A percentile compares a stretch with the other conserved stretches of the same genome.
These are phyloP conservation scores for Dictyostelium brefeldianum DNA, from an alignment of 78 protist species.

Conservation along the genomic window DNA sequence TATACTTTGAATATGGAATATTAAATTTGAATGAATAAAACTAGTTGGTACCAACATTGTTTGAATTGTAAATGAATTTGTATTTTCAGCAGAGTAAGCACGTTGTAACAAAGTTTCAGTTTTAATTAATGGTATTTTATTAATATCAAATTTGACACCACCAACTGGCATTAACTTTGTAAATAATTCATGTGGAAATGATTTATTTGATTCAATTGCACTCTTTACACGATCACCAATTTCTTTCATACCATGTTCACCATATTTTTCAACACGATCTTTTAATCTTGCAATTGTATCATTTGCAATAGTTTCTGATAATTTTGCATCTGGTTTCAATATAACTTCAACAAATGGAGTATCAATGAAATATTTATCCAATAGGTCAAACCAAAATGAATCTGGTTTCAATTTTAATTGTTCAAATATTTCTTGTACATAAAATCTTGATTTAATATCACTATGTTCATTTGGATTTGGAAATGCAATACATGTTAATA, in stretches of 20 bases:
- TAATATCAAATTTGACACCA: neutral
- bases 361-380: constrained; percentile 34
- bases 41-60: neutral
- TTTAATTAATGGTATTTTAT: constrained; percentile 26
- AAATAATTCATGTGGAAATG: constrained; percentile 30
- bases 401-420: neutral
- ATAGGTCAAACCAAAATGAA: constrained; percentile 53
- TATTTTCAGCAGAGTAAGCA: constrained; percentile 11
- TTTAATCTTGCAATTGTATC: neutral
- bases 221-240: neutral
- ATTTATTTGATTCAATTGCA: constrained; percentile 29
- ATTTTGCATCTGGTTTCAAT: constrained; percentile 12
- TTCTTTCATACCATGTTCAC: constrained; percentile 22
- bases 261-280: neutral
- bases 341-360: constrained; percentile 49
- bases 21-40: neutral
- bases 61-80: constrained; percentile 41
- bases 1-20: constrained; percentile 27
- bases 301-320: neutral
- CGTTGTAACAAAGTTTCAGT: neutral
- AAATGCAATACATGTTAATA: constrained; percentile 14
- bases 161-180: neutral
- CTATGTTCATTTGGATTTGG: neutral
- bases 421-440: neutral
- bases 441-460: constrained; percentile 26